Evolutionary conservation across 148 eudicot genomes (phyloP), one percentile per base, ranked within the genome.

Genomic region (Chenopodium suecicum): DNA sequence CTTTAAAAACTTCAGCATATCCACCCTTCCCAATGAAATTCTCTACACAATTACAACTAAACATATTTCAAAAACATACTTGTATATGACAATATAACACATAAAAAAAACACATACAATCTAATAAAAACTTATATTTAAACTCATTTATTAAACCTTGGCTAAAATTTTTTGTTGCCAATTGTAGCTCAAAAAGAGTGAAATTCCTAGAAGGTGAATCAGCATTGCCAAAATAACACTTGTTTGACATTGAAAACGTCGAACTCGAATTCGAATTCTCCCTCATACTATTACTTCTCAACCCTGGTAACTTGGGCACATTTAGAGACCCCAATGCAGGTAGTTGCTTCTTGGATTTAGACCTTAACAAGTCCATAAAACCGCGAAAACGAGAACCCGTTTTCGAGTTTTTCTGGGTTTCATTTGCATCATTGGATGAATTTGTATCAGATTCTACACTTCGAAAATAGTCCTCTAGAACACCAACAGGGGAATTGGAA

Each of bases 1-100:
- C 98, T 88, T 85, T 92, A 83, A 88, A 94, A 19, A 94, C 98
- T 73, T 94, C 98, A 0, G 98, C 97, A 82, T 92, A 94, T n/a
- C 98, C 98, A 19, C 98, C 98, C 79, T 94, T 92, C 27, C 98
- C 98, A 46, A 94, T 91, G 86, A 94, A 77, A 81, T 88, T 89
- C 44, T 88, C 98, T 92, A 78, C 78, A 83, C 41, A 31, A 64
- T 13, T 64, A 29, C 68, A 60, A 22, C 29, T 44, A 48, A 47
- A 73, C 8, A n/a, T 0, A 23, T 47, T 73, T 25, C 8, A 69
- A 69, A 37, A 70, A 48, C 54, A 56, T 17, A 56, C 44, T 41
- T 41, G 8, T 6, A 41, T 41, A 41, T 41, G 44, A 41, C 44
- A 41, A 6, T 56, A 14, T 22, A 13, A 27, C 29, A 41, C 16